Conservation (phyloP, 768 basidiomycete genomes). For the Mycena albidolilacea region DNA sequence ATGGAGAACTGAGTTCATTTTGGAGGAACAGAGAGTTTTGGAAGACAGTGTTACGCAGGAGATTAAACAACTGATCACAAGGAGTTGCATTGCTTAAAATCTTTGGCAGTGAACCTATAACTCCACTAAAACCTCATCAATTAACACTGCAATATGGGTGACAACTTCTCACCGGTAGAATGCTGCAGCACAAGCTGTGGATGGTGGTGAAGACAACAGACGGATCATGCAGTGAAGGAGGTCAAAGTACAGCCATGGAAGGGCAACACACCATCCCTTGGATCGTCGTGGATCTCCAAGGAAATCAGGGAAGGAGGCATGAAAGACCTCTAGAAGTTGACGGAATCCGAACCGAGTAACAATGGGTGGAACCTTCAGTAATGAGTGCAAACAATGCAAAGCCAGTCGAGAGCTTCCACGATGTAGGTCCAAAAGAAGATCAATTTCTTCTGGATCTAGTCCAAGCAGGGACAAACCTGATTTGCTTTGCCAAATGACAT, state of each 20-base stretch:
- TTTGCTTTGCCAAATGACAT: neutral
- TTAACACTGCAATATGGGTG: too few species aligned
- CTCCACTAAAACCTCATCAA: too few species aligned
- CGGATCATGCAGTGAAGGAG: constrained; percentile 9
- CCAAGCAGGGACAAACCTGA: neutral
- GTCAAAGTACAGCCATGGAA: neutral
- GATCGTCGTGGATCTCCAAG: constrained; percentile 19
- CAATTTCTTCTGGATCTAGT: constrained; percentile 19
- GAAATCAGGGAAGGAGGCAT: constrained; percentile 15
- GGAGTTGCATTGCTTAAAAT: constrained; percentile 12
- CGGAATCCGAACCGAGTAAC: neutral
- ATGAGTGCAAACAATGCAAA: constrained; percentile 5
- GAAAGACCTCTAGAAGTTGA: neutral
- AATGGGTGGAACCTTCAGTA: constrained; percentile 4
- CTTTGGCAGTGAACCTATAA: neutral
- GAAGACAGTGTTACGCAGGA: constrained; percentile 1
- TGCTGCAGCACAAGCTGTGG: too few species aligned
- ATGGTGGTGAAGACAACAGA: neutral
- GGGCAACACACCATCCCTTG: constrained; percentile 2
- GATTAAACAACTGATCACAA: constrained; percentile 7
- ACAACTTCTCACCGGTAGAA: too few species aligned
- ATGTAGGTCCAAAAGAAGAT: constrained; percentile 2
- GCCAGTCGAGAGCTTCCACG: constrained; percentile 10
- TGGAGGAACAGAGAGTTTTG: constrained; percentile 7
- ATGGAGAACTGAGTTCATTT: neutral